phyloP scores from a whole-genome alignment of 108 stramenopile genomes.

The Nitzschia sp. region DNA sequence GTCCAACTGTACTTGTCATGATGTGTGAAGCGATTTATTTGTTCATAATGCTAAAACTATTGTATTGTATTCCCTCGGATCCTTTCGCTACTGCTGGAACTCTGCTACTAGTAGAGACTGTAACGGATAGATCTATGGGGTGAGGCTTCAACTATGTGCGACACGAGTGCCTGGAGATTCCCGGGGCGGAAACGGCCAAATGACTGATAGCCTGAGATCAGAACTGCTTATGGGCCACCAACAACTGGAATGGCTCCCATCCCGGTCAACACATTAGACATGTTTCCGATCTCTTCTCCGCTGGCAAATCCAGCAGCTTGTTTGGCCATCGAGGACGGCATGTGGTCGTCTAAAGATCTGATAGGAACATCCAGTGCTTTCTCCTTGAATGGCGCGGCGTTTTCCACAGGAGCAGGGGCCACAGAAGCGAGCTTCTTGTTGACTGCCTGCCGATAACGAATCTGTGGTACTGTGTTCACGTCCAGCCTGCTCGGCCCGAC shows the following conservation, averaged over 20 bases:
- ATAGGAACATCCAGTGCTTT: conserved; percentile 10
- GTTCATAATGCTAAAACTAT: no score
- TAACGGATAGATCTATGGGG: no score
- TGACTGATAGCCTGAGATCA: neutral
- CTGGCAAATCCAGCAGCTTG: conserved; percentile 57
- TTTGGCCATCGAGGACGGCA: conserved; percentile 30
- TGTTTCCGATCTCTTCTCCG: conserved; percentile 44
- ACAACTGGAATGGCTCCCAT: conserved; percentile 45
- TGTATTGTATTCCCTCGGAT: no score
- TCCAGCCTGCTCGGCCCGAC: conserved; percentile 38
- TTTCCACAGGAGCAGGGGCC: neutral
- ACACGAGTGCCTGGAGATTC: no score
- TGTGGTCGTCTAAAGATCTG: conserved; percentile 5
- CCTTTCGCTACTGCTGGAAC: no score
- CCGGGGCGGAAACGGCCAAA: no score
- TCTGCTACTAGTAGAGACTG: no score
- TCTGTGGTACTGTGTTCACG: conserved; percentile 50
- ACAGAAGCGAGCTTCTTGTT: conserved; percentile 5
- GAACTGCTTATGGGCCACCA: neutral
- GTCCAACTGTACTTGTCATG: conserved; percentile 58
- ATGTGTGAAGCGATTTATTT: conserved; percentile 17
- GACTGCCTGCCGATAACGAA: conserved; percentile 36
- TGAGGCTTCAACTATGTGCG: no score
- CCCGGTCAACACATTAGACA: conserved; percentile 54
- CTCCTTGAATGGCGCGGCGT: neutral